These are phyloP conservation scores for Phtheirospermum japonicum DNA, from an alignment of 257 asterid genomes.

Conservation along the genomic window DNA sequence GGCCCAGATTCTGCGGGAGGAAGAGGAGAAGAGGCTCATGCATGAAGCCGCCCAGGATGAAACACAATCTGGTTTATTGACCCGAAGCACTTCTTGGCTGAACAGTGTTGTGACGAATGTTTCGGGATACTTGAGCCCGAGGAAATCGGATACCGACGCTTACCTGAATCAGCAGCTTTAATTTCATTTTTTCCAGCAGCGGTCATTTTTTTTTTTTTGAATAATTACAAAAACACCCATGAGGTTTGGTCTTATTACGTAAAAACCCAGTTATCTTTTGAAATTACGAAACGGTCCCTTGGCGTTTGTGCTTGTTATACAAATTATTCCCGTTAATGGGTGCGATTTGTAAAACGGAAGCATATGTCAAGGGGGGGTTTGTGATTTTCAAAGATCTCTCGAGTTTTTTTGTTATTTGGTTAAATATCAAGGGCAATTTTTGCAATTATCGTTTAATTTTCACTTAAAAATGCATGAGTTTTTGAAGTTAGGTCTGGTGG, in stretches of 20 bases:
- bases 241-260: neutral
- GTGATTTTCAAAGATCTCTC: neutral
- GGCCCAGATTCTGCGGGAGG: conserved; percentile 55
- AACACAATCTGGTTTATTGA: conserved; percentile 35
- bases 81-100: conserved; percentile 84
- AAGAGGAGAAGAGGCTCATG: conserved; percentile 36
- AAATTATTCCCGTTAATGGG: too few species aligned
- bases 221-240: neutral
- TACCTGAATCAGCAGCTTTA: conserved; percentile 68
- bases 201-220: too few species aligned
- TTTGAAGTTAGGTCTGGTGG: too few species aligned
- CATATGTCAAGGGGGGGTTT: neutral
- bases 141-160: conserved; percentile 45
- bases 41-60: conserved; percentile 39
- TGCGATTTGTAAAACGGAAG: neutral
- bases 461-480: neutral
- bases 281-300: neutral
- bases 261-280: neutral
- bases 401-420: neutral
- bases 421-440: neutral
- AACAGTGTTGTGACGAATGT: conserved; percentile 47
- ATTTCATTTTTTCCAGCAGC: conserved; percentile 22
- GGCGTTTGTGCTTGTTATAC: too few species aligned
- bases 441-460: neutral
- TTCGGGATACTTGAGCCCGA: conserved; percentile 53